Evolutionary conservation across 1,284 basidiomycete genomes (phyloP).

Genomic region (Xanthoconium separans): DNA sequence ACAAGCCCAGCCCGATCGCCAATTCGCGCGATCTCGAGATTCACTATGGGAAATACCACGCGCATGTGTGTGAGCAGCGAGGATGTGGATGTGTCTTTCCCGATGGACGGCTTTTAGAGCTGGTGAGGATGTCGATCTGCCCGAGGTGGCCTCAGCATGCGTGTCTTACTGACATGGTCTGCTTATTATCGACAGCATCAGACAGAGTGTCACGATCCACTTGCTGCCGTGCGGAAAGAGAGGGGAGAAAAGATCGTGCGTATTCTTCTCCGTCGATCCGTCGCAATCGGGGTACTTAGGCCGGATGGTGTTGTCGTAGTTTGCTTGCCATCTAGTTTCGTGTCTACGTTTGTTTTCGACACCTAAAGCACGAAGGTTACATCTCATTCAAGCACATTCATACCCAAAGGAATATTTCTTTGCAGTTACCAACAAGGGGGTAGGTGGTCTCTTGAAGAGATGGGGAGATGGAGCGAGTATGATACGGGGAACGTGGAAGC

Average conservation of each 20-base stretch:
- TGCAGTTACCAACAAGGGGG: conserved; percentile 83
- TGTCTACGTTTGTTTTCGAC: conserved; percentile 68
- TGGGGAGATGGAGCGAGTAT: conserved; percentile 82
- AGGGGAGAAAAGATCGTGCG: conserved; percentile 87
- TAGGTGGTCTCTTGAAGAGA: conserved; percentile 68
- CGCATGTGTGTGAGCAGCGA: conserved; percentile 71
- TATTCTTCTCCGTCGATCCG: conserved; percentile 19
- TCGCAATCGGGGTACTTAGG: conserved; percentile 1
- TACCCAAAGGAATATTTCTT: conserved; percentile 90
- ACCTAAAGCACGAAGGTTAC: conserved; percentile 77
- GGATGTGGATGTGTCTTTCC: conserved; percentile 85
- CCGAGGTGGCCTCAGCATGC: neutral
- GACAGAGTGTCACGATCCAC: conserved; percentile 84
- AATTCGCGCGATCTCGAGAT: conserved; percentile 68
- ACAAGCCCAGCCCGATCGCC: conserved; percentile 55
- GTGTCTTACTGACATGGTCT: neutral
- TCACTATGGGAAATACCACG: conserved; percentile 82
- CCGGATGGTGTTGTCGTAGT: conserved; percentile 45
- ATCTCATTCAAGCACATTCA: conserved; percentile 78
- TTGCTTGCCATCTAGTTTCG: conserved; percentile 72
- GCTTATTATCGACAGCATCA: conserved; percentile 58
- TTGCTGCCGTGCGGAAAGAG: conserved; percentile 70
- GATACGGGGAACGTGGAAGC: conserved; percentile 68
- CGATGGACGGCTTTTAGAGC: conserved; percentile 69
- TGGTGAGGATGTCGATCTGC: conserved; percentile 52